Evolutionary conservation across 2,329 filamentous ascomycete genomes (phyloP), one percentile per base, ranked within the genome.

Genomic region (Cordyceps cateniannulata): DNA sequence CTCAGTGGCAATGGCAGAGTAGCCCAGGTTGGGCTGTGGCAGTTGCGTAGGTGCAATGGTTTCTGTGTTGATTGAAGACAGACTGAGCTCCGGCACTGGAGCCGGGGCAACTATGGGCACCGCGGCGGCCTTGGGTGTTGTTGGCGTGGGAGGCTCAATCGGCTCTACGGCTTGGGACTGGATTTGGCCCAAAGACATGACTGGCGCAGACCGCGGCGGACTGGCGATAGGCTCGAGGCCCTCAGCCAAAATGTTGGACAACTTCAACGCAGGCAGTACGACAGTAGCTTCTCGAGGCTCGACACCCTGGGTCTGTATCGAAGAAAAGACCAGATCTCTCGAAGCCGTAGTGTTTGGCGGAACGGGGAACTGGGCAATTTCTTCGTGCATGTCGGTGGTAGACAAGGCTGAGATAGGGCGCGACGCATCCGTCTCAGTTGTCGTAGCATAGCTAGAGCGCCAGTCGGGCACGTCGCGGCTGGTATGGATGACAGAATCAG

Each of bases 311-410:
- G 72, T 70, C 42, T 77, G 74, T 20, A 84, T 76, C 1, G 63
- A 66, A 1, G 81, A 82, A 40, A 82, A 68, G 48, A 68, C 75
- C 32, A 83, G 70, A 0, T 71, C 66, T 5, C 75, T 73, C 1
- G 67, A 68, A 1, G 70, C 67, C 3, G 73, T 67, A n/a, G 77
- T 76, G 0, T 74, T 73, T 1, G 82, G 82, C 5, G 83, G 82
- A 14, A 79, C 75, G 2, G 82, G 81, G 72, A 85, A 84, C 64
- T 79, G 77, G 18, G 78, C 77, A 53, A 85, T 72, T 65, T 79
- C 82, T 61, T 79, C 76, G 20, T 78, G 78, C 69, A 84, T 76
- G 66, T 85, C 81, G 66, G 80, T 83, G 65, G 81, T 81, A 2
- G 79, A 79, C 48, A 79, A 71, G 3, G 69, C 70, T 2, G 82